phyloP scores from a whole-genome alignment of 1,284 basidiomycete genomes.

The Puccinia polysora region DNA sequence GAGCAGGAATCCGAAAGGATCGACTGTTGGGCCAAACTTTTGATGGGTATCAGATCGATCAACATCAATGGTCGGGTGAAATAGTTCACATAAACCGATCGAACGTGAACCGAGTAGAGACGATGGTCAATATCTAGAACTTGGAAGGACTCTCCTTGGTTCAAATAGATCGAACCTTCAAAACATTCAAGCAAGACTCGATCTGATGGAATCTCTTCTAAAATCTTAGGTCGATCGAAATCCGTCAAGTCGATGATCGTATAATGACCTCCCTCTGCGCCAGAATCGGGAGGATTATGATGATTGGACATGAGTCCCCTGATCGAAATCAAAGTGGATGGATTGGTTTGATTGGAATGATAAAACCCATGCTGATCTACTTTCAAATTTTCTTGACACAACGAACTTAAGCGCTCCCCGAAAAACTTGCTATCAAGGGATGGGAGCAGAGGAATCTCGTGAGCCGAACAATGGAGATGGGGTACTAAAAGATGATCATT shows the following conservation, averaged over 20 bases:
- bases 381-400: conserved; percentile 61
- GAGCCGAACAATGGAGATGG: conserved; percentile 79
- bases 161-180: conserved; percentile 57
- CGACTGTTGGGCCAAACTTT: background rate
- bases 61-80: conserved; percentile 15
- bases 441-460: conserved; percentile 72
- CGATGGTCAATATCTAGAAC: conserved; percentile 6
- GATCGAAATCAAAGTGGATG: conserved; percentile 13
- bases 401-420: conserved; percentile 57
- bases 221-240: conserved; percentile 56
- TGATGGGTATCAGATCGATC: background rate
- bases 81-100: conserved; percentile 16
- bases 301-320: conserved; percentile 54
- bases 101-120: background rate
- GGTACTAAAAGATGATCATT: conserved; percentile 73
- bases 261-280: conserved; percentile 72
- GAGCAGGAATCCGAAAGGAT: conserved; percentile 12
- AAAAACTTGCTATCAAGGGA: conserved; percentile 68
- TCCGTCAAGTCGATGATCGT: conserved; percentile 63
- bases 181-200: conserved; percentile 76
- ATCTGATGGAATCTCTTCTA: conserved; percentile 83
- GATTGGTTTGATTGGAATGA: conserved; percentile 8
- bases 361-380: conserved; percentile 62
- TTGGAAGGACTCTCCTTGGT: conserved; percentile 48
- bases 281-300: conserved; percentile 71